phyloP scores from a whole-genome alignment of 2,329 filamentous ascomycete species.

The Zasmidium citrigriseum region DNA sequence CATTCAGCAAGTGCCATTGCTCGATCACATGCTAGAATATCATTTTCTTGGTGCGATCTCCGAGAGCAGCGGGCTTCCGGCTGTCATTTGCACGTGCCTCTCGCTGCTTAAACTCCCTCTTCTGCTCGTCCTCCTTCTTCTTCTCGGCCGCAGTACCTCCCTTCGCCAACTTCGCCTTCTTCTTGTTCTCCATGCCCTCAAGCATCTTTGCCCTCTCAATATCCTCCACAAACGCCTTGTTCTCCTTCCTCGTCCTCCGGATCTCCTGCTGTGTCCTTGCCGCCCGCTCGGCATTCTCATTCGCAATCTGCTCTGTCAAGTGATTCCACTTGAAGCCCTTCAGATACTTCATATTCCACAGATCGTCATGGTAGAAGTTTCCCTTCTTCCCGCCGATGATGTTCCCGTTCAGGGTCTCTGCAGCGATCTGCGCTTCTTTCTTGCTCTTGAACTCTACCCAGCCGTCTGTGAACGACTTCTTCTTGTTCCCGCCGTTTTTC shows the following conservation, averaged over 20 bases:
- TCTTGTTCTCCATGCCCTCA: constrained; percentile 63
- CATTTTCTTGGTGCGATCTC: constrained; percentile 18
- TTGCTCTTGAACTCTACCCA: constrained; percentile 84
- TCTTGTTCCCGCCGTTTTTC: constrained; percentile 77
- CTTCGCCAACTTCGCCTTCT: constrained; percentile 57
- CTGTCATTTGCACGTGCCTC: constrained; percentile 20
- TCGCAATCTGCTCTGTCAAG: constrained; percentile 73
- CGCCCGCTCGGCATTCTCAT: constrained; percentile 77
- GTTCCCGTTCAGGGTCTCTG: constrained; percentile 73
- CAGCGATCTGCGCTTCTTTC: constrained; percentile 73
- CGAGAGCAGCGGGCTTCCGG: not conserved
- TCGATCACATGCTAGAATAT: constrained; percentile 21
- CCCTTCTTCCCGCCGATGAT: constrained; percentile 84
- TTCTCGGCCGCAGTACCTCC: constrained; percentile 26
- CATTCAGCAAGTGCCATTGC: not conserved
- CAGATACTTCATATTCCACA: constrained; percentile 82
- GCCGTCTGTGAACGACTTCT: constrained; percentile 77
- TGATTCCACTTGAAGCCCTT: constrained; percentile 79
- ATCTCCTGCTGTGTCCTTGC: constrained; percentile 78
- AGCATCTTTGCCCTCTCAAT: constrained; percentile 79
- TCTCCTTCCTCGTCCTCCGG: constrained; percentile 72
- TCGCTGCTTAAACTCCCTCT: constrained; percentile 65
- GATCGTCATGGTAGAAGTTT: constrained; percentile 79
- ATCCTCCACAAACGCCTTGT: constrained; percentile 77
- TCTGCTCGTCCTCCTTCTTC: constrained; percentile 21